Percentiles rank a stretch among this genome's conserved stretches.
Conservation (phyloP, 164 flowering plant genomes). For the Echeveria elegans region DNA sequence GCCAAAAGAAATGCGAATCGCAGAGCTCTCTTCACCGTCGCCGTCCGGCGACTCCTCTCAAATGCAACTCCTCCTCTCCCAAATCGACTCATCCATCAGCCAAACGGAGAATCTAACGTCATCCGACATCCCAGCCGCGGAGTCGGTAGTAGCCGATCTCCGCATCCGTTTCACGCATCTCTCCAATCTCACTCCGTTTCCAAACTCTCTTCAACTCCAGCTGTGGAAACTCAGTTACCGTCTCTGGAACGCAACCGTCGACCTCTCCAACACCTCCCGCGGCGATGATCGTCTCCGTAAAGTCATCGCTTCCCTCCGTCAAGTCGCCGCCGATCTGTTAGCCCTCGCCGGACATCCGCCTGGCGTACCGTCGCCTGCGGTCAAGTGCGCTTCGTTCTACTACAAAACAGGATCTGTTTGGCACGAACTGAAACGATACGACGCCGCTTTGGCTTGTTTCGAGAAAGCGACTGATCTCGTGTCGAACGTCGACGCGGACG, state of each 20-base stretch:
- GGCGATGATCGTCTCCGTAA: not conserved
- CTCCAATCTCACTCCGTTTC: slow-evolving; percentile 33
- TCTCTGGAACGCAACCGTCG: slow-evolving; percentile 93
- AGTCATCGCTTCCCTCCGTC: slow-evolving; percentile 37
- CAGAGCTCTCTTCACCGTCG: slow-evolving; percentile 34
- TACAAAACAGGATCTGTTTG: slow-evolving; percentile 68
- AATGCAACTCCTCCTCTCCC: slow-evolving; percentile 25
- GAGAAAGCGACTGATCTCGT: slow-evolving; percentile 67
- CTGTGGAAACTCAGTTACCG: slow-evolving; percentile 90
- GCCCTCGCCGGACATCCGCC: slow-evolving; percentile 45
- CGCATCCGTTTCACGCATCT: slow-evolving; percentile 28
- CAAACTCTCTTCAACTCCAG: slow-evolving; percentile 54
- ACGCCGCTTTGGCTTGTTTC: slow-evolving; percentile 65
- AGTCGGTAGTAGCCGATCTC: slow-evolving; percentile 25
- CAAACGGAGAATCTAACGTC: slow-evolving; percentile 23
- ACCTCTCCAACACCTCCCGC: slow-evolving; percentile 49
- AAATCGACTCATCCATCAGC: slow-evolving; percentile 32
- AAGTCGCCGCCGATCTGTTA: too few species aligned
- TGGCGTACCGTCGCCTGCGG: slow-evolving; percentile 64
- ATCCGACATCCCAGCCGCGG: slow-evolving; percentile 11
- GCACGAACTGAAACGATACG: slow-evolving; percentile 55
- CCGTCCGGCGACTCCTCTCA: too few species aligned
- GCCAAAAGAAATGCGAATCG: slow-evolving; percentile 17
- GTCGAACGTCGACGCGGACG: slow-evolving; percentile 29
- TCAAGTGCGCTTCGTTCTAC: slow-evolving; percentile 71